Conservation (phyloP, 2,329 filamentous ascomycete species). For the Geosmithia putterillii region DNA sequence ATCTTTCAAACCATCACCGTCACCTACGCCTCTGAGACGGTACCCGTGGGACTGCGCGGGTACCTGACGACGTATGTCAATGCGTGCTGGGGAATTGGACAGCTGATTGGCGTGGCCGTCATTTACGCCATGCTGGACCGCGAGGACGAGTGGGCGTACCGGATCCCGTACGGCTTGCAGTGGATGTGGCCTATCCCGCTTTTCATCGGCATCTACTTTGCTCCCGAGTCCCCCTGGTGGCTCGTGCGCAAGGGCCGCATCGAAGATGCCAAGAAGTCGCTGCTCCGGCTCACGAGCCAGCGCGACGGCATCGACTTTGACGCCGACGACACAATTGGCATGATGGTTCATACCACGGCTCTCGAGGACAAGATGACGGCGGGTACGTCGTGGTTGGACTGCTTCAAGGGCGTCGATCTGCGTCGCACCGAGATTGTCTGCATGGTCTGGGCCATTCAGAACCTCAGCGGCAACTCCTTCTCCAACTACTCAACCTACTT, state of each 20-base stretch:
- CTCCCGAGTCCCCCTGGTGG: constrained; percentile 65
- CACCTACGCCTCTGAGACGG: constrained; percentile 61
- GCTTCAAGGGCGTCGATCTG: constrained; percentile 67
- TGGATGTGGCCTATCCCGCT: constrained; percentile 69
- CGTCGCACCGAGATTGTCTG: constrained; percentile 64
- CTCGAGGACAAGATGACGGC: constrained; percentile 64
- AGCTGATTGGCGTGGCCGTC: constrained; percentile 62
- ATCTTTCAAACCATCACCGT: constrained; percentile 46
- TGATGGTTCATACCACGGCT: constrained; percentile 85
- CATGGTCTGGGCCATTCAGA: constrained; percentile 53
- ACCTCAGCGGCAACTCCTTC: constrained; percentile 50
- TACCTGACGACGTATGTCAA: constrained; percentile 66
- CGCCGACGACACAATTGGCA: constrained; percentile 72
- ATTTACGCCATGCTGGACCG: constrained; percentile 55
- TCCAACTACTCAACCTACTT: constrained; percentile 56
- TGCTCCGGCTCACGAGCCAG: constrained; percentile 52
- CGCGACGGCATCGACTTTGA: constrained; percentile 58
- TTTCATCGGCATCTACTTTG: constrained; percentile 52
- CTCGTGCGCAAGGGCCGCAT: constrained; percentile 54
- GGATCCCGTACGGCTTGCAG: constrained; percentile 60
- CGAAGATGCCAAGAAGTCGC: constrained; percentile 52
- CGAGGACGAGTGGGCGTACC: constrained; percentile 55
- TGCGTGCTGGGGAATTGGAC: constrained; percentile 67
- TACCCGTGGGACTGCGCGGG: constrained; percentile 58
- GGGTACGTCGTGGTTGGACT: constrained; percentile 68